Base-by-base conservation (phyloP, 305 asterid species). In the Caryopteris hybrid region DNA sequence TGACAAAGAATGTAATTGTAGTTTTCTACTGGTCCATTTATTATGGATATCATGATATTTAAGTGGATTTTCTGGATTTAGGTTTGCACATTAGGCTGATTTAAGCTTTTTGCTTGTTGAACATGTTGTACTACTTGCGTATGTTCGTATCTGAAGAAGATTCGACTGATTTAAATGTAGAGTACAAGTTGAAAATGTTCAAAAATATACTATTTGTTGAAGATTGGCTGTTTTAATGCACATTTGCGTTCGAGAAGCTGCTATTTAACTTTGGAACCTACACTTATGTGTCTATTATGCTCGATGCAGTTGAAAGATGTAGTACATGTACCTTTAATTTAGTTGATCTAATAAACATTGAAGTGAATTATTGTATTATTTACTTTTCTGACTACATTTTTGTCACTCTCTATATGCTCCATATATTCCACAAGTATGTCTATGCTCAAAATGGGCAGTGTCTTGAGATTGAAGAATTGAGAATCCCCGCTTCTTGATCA, bases 331-430 rank as follows among this genome's bases (percentile, higher is more conserved):
- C 56, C 36, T 41, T 13, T 55, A 17, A 10, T 56, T 46, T 23
- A 22, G 62, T 70, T 63, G 68, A 12, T 69, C 25, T 56, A 56
- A 31, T 62, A 36, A 20, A 47, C 46, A 54, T 46, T 66, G 48
- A 13, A 43, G 7, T 16, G 21, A 23, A 67, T 34, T 9, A 4
- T 43, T 39, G 18, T 14, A 25, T 33, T 58, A 12, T 34, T 22
- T 46, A 45, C 18, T 17, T 41, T 18, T 59, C 57, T 38, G 5
- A n/a, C n/a, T n/a, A n/a, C n/a, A n/a, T n/a, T n/a, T n/a, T n/a
- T n/a, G n/a, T n/a, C n/a, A n/a, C n/a, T n/a, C n/a, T n/a, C n/a
- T 39, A 11, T 34, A 13, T 52, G 33, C 38, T 56, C 33, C n/a
- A 23, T 47, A 34, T 46, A 41, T 58, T 34, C 7, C 50, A 17